Base-by-base conservation (phyloP, 2,329 filamentous ascomycete genomes). In the Sporothrix luriei region DNA sequence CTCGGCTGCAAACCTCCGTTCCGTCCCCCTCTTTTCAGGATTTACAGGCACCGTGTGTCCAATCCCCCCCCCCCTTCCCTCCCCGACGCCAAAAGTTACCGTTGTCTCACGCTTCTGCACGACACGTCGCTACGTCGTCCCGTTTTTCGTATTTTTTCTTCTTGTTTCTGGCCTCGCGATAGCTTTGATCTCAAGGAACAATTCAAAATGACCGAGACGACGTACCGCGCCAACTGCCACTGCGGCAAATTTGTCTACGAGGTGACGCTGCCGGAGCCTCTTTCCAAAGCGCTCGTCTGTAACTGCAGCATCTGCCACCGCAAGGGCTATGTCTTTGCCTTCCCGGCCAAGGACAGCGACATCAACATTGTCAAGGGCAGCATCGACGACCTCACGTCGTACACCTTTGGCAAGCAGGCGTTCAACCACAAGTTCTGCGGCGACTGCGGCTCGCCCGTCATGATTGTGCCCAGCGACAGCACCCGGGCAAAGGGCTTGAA, bases 271-370 rank as follows among this genome's bases (percentile, higher is more conserved):
- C 85, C 87, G 26, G 86, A 90, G 75, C 69, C 71, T 1, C 82
- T 91, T 71, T 86, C 85, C 74, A 77, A 81, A 4, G 83, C 82
- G 6, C 76, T 78, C 4, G 82, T 85, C 75, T 90, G 90, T 79
- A 88, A 89, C 77, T 92, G 90, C 79, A 90, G 87, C 78, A 85
- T 90, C 73, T 90, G 90, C 76, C 74, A 73, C 74, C 84, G 81
- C 73, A 84, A 84, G 75, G 82, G 78, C 19, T 82, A 82, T 55
- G 75, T 83, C 49, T 83, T 78, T 75, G 59, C 78, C 24, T 75
- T 79, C 46, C 75, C 78, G 7, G 74, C 75, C 4, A 72, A 73
- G 0, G 76, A 77, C 52, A 74, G 77, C 48, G 71, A 76, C 54
- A 77, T 85, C 68, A 80, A 74, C n/a, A 75, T 85, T 68, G 77